Conservation (phyloP, 2,329 filamentous ascomycete genomes). For the Aspergillus japonicus region DNA sequence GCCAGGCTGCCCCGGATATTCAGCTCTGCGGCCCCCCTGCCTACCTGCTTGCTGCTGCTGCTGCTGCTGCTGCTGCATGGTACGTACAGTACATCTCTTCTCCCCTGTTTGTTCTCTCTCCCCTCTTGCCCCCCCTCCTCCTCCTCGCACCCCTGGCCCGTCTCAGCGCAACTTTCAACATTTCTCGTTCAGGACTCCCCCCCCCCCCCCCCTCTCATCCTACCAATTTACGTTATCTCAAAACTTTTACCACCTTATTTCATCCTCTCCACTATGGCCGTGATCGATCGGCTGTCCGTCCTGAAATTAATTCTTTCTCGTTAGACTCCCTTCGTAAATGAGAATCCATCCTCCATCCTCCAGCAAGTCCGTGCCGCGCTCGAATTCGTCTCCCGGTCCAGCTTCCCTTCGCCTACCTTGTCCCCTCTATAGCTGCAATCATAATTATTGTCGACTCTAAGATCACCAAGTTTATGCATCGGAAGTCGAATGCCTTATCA, state of each 20-base stretch:
- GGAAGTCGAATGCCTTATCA: background rate
- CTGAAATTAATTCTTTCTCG: constrained; percentile 11
- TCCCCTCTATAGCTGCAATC: constrained; percentile 2
- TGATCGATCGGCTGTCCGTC: constrained; percentile 12
- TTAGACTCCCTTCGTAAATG: constrained; percentile 6
- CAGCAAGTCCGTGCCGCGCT: background rate
- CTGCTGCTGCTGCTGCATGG: too few species aligned
- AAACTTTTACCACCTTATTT: background rate
- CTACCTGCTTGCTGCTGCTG: too few species aligned
- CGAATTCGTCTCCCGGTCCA: background rate
- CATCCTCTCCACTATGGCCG: constrained; percentile 8
- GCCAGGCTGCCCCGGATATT: background rate
- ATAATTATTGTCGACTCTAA: background rate
- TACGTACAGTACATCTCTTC: too few species aligned
- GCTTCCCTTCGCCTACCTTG: background rate
- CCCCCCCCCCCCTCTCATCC: background rate
- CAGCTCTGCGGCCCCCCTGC: background rate
- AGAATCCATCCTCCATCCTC: background rate
- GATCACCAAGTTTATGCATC: background rate
- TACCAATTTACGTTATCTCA: background rate
- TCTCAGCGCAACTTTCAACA: background rate
- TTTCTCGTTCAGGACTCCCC: background rate
- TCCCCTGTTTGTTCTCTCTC: too few species aligned
- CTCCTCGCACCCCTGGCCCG: background rate
- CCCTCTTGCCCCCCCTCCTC: background rate